phyloP scores from a whole-genome alignment of 495 filamentous ascomycete species.

The Stereocaulon alpinum region DNA sequence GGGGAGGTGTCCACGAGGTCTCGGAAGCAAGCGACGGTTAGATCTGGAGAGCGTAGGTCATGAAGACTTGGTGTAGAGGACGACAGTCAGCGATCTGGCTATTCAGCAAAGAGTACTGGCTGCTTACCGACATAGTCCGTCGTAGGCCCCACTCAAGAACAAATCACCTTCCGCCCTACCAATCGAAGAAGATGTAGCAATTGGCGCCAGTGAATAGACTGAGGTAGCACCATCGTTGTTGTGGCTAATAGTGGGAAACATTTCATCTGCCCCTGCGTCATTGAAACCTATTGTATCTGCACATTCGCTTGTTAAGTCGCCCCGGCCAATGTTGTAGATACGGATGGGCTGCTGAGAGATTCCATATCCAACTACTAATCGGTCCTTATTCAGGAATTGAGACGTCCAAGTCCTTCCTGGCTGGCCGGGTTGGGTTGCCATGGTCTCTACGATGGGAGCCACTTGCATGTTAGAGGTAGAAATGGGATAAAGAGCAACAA shows the following conservation, averaged over 20 bases:
- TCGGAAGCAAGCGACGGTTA: conserved; percentile 38
- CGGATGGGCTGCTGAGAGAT: conserved; percentile 35
- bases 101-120: not conserved
- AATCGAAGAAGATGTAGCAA: conserved; percentile 29
- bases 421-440: conserved; percentile 21
- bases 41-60: conserved; percentile 47
- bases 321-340: conserved; percentile 38
- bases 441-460: conserved; percentile 32
- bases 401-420: conserved; percentile 39
- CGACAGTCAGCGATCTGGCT: not conserved
- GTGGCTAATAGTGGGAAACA: not conserved
- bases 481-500: conserved; percentile 39
- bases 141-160: conserved; percentile 54
- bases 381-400: conserved; percentile 37
- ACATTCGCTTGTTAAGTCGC: conserved; percentile 25
- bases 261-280: not conserved
- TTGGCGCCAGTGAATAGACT: conserved; percentile 39
- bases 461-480: conserved; percentile 25
- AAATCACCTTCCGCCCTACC: conserved; percentile 34
- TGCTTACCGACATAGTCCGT: conserved; percentile 43
- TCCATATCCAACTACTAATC: conserved; percentile 43
- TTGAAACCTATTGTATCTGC: not conserved
- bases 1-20: conserved; percentile 46
- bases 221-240: conserved; percentile 5
- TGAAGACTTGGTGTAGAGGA: conserved; percentile 41